Conservation (phyloP, 768 basidiomycete species). For the Cyclocybe aegerita region DNA sequence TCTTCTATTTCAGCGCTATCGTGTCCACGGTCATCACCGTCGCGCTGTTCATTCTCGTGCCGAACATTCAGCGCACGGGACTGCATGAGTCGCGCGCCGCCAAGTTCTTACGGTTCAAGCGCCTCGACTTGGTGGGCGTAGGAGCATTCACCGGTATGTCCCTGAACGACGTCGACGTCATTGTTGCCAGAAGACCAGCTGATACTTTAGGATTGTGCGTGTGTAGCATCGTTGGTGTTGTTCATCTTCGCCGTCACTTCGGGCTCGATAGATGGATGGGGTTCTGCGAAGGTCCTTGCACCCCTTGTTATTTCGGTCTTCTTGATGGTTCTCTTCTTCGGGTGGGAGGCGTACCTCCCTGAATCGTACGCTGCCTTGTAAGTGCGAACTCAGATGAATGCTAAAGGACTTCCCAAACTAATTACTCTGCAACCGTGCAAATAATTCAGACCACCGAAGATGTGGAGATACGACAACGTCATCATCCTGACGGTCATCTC, state of each 20-base stretch:
- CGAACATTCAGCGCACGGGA: conserved; percentile 15
- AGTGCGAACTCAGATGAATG: conserved; percentile 10
- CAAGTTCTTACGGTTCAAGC: conserved; percentile 18
- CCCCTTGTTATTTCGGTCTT: conserved; percentile 46
- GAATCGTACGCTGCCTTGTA: conserved; percentile 41
- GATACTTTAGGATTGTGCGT: neutral
- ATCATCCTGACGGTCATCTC: conserved; percentile 35
- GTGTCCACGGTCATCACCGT: conserved; percentile 32
- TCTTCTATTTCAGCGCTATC: conserved; percentile 49
- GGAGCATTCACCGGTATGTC: conserved; percentile 32
- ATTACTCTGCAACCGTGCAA: no score
- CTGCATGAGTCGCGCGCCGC: neutral
- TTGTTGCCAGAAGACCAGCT: neutral
- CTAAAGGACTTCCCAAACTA: neutral
- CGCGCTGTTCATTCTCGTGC: conserved; percentile 32
- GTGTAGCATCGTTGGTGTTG: conserved; percentile 32
- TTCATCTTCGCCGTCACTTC: conserved; percentile 44
- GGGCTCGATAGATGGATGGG: conserved; percentile 52
- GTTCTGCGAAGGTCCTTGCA: conserved; percentile 38
- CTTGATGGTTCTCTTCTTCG: conserved; percentile 43
- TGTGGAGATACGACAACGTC: conserved; percentile 43
- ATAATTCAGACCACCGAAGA: conserved; percentile 34
- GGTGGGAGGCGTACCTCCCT: conserved; percentile 45
- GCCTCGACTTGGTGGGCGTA: conserved; percentile 39
- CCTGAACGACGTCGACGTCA: neutral